Evolutionary conservation across 2,329 filamentous ascomycete species (phyloP).

Genomic region (Pestalotiopsis sp.): DNA sequence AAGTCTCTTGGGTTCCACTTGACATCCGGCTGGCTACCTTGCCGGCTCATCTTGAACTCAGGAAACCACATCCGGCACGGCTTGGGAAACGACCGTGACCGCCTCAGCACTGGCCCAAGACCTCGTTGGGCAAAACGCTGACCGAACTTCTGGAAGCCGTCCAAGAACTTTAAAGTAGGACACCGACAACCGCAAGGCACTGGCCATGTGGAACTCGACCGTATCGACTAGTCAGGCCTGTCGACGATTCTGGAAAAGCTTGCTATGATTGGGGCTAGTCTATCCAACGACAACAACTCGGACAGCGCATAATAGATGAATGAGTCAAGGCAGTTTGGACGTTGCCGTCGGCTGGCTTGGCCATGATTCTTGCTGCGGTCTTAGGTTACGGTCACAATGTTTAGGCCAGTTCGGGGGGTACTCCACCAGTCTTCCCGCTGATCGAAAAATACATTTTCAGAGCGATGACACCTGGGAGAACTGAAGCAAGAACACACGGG

Average conservation of each 20-base stretch:
- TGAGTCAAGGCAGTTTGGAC: background rate
- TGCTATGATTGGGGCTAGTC: background rate
- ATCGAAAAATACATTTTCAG: too few relatives aligned
- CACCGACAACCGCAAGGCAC: background rate
- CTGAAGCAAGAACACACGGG: background rate
- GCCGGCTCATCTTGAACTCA: background rate
- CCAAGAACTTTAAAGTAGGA: background rate
- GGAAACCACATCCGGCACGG: background rate
- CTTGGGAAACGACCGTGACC: background rate
- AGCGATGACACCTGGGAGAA: background rate
- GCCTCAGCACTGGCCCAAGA: background rate
- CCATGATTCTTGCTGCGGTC: background rate
- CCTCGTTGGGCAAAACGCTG: background rate
- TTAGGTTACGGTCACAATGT: background rate
- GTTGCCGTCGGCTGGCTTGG: background rate
- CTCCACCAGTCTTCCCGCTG: background rate
- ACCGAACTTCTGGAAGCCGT: background rate
- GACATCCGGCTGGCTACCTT: background rate
- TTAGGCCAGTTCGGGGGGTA: background rate
- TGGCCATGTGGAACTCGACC: background rate
- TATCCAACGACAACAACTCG: background rate
- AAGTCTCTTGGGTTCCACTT: background rate
- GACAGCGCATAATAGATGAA: background rate
- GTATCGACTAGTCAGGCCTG: background rate
- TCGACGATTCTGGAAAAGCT: background rate